phyloP scores from a whole-genome alignment of 2,329 filamentous ascomycete species.

The Drechslera avenae region DNA sequence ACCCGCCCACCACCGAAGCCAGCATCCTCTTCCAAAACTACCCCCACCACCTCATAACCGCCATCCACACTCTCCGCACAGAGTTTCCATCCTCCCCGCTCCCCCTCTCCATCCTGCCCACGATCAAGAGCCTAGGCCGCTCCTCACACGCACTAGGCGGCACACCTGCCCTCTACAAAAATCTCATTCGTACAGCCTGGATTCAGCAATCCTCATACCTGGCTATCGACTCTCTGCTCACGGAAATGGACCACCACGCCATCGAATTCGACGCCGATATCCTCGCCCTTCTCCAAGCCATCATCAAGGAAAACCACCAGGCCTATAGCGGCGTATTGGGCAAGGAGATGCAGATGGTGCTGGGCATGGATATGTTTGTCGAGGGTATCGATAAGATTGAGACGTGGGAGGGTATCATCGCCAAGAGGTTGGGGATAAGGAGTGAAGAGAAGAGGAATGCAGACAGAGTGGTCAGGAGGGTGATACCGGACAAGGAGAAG shows the following conservation, averaged over 20 bases:
- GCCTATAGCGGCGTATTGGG: conserved; percentile 35
- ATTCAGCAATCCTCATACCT: conserved; percentile 62
- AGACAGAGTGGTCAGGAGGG: background rate
- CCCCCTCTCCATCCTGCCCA: conserved; percentile 66
- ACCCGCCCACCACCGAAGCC: conserved; percentile 46
- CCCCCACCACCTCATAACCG: conserved; percentile 64
- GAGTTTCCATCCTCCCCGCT: conserved; percentile 67
- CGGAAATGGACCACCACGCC: conserved; percentile 69
- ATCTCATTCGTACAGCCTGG: conserved; percentile 68
- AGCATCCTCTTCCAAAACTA: conserved; percentile 69
- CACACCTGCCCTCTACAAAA: conserved; percentile 71
- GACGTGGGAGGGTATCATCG: conserved; percentile 39
- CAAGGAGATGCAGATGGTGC: conserved; percentile 35
- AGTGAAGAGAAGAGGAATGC: conserved; percentile 1
- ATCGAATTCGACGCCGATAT: conserved; percentile 62
- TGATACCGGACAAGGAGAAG: background rate
- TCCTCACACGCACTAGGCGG: conserved; percentile 74
- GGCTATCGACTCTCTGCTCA: conserved; percentile 61
- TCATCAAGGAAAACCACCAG: conserved; percentile 36
- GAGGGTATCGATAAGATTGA: conserved; percentile 38
- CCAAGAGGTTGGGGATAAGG: conserved; percentile 33
- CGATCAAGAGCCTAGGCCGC: conserved; percentile 69
- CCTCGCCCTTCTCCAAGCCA: conserved; percentile 44
- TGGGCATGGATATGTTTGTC: conserved; percentile 43
- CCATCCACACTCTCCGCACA: conserved; percentile 61